These are phyloP conservation scores for Cyclaneusma minus DNA, from an alignment of 2,329 filamentous ascomycete genomes.

Conservation along the genomic window DNA sequence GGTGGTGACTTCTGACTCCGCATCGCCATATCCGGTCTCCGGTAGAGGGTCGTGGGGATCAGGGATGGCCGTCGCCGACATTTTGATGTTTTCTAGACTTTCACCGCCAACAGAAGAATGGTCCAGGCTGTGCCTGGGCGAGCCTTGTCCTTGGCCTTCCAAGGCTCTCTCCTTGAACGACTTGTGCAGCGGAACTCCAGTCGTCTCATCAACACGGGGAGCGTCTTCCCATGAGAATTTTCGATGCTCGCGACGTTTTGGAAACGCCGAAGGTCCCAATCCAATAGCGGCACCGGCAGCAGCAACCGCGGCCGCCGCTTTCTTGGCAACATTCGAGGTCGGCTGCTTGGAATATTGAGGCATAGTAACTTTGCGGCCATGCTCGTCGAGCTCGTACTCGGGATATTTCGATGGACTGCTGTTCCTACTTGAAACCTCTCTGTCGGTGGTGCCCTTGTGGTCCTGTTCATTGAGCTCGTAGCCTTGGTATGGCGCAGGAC, in stretches of 20 bases:
- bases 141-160: slow-evolving; percentile 34
- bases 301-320: slow-evolving; percentile 11
- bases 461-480: not conserved
- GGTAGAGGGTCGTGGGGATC: slow-evolving; percentile 56
- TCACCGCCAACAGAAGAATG: slow-evolving; percentile 32
- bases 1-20: slow-evolving; percentile 55
- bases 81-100: slow-evolving; percentile 28
- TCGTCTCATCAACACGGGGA: slow-evolving; percentile 9
- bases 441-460: not conserved
- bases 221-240: slow-evolving; percentile 12
- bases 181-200: slow-evolving; percentile 40
- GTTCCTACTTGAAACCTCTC: slow-evolving; percentile 8
- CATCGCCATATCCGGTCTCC: slow-evolving; percentile 53
- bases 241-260: slow-evolving; percentile 6
- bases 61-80: slow-evolving; percentile 58
- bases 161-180: slow-evolving; percentile 52
- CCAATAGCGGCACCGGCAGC: slow-evolving; percentile 15
- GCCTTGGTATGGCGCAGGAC: not conserved
- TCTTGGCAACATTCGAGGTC: slow-evolving; percentile 10
- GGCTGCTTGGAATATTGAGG: slow-evolving; percentile 12
- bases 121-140: slow-evolving; percentile 43
- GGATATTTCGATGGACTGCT: slow-evolving; percentile 14
- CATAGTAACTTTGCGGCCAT: slow-evolving; percentile 18
- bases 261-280: slow-evolving; percentile 8
- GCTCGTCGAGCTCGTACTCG: slow-evolving; percentile 19